Evolutionary conservation across 805 yeast genomes (phyloP).

Genomic region (Metschnikowia colocasiae): DNA sequence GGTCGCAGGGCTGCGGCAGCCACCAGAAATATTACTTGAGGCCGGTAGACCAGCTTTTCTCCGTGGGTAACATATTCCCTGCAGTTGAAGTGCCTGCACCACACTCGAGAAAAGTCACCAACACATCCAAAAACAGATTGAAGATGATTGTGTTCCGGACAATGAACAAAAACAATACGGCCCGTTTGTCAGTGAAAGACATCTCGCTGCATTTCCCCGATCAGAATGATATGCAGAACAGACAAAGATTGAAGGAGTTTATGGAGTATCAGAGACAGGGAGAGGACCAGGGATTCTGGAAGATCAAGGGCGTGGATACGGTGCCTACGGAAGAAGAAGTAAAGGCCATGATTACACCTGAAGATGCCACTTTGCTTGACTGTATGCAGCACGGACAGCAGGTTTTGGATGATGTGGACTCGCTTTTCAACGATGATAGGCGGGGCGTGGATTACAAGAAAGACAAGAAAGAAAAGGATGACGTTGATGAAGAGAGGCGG

Average conservation of each 20-base stretch:
- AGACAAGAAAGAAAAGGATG: conserved; percentile 29
- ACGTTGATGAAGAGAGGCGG: conserved; percentile 21
- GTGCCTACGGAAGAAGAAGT: conserved; percentile 75
- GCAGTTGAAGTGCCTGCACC: conserved; percentile 97
- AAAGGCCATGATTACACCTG: conserved; percentile 84
- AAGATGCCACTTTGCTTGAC: conserved; percentile 81
- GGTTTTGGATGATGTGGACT: conserved; percentile 73
- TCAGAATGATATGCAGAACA: conserved; percentile 94
- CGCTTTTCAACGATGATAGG: conserved; percentile 40
- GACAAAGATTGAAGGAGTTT: conserved; percentile 92
- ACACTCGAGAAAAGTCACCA: conserved; percentile 91
- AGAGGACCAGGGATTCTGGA: conserved; percentile 94
- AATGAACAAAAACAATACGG: conserved; percentile 67
- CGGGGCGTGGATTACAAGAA: conserved; percentile 22
- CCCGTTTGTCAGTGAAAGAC: conserved; percentile 79
- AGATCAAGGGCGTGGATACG: conserved; percentile 56
- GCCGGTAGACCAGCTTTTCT: conserved; percentile 65
- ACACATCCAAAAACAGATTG: conserved; percentile 84
- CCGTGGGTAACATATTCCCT: conserved; percentile 91
- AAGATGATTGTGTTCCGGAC: conserved; percentile 92
- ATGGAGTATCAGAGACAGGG: conserved; percentile 97
- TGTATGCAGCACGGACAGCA: conserved; percentile 95
- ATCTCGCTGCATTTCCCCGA: conserved; percentile 92
- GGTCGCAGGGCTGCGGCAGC: conserved; percentile 77
- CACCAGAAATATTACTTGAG: conserved; percentile 69